phyloP scores from a whole-genome alignment of 768 basidiomycete genomes.

The Phlebiopsis flavidoalba region DNA sequence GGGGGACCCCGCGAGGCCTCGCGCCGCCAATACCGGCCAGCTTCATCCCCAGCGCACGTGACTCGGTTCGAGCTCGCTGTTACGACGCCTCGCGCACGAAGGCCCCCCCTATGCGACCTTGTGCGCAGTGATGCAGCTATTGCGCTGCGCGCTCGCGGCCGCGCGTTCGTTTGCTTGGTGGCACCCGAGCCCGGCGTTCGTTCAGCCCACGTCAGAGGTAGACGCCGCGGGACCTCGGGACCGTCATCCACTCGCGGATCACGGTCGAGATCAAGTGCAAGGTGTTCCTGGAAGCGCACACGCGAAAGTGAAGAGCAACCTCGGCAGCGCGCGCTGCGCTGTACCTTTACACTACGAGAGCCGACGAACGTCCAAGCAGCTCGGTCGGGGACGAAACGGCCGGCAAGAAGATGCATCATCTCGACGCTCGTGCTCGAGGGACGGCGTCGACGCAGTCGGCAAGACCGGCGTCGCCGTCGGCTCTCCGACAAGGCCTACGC shows the following conservation, averaged over 20 bases:
- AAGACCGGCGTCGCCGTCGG: constrained; percentile 96
- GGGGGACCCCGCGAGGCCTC: constrained; percentile 29
- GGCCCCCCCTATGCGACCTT: constrained; percentile 60
- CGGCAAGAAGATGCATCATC: constrained; percentile 72
- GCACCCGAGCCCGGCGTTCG: constrained; percentile 80
- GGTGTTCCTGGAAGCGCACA: constrained; percentile 95
- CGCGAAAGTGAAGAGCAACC: constrained; percentile 95
- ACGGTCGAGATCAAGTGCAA: constrained; percentile 97
- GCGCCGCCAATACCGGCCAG: constrained; percentile 22
- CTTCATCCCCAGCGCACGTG: constrained; percentile 21
- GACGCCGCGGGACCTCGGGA: constrained; percentile 47
- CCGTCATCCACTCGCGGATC: constrained; percentile 70
- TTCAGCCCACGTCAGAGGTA: constrained; percentile 76
- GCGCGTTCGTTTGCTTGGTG: constrained; percentile 43
- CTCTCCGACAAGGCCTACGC: constrained; percentile 82
- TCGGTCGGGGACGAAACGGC: constrained; percentile 80
- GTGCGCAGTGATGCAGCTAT: constrained; percentile 52
- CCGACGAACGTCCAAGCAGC: constrained; percentile 88
- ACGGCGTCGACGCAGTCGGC: constrained; percentile 97
- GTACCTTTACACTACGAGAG: constrained; percentile 77
- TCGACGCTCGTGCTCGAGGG: constrained; percentile 94
- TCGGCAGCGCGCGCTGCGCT: constrained; percentile 85
- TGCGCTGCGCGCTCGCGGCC: constrained; percentile 47
- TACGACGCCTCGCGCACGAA: constrained; percentile 30
- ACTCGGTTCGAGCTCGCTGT: constrained; percentile 25